Conservation (phyloP, 2,329 filamentous ascomycete genomes). For the Penicillium sp. region DNA sequence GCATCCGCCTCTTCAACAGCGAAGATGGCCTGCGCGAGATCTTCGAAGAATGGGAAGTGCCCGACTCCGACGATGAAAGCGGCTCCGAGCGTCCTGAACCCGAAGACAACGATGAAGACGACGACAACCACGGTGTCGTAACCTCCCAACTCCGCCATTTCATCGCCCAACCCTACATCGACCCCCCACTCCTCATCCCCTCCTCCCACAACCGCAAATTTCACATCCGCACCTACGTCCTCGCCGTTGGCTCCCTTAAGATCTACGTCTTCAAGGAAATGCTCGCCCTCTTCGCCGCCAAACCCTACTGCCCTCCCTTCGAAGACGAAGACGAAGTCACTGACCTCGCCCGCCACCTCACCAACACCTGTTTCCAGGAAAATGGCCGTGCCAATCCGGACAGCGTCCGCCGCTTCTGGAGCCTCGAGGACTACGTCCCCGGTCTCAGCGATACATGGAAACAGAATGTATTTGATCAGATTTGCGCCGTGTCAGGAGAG, state of each 20-base stretch:
- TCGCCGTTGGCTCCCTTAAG: slow-evolving; percentile 66
- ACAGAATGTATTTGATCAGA: slow-evolving; percentile 59
- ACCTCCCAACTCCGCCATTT: slow-evolving; percentile 92
- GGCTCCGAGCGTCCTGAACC: slow-evolving; percentile 37
- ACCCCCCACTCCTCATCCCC: slow-evolving; percentile 68
- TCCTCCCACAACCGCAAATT: slow-evolving; percentile 67
- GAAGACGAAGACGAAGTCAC: slow-evolving; percentile 35
- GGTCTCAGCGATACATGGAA: slow-evolving; percentile 41
- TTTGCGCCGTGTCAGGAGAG: slow-evolving; percentile 64
- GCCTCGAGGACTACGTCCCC: slow-evolving; percentile 43
- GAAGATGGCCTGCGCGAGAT: slow-evolving; percentile 76
- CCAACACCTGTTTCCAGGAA: slow-evolving; percentile 86
- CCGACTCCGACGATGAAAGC: slow-evolving; percentile 47
- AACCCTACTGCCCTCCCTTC: slow-evolving; percentile 58
- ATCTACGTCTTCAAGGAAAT: slow-evolving; percentile 83
- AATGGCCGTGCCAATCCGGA: slow-evolving; percentile 46
- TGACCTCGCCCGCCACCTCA: slow-evolving; percentile 69
- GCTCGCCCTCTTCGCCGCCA: slow-evolving; percentile 83
- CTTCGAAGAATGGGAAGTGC: slow-evolving; percentile 84
- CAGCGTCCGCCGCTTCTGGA: slow-evolving; percentile 67
- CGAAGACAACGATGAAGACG: slow-evolving; percentile 24
- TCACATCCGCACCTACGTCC: slow-evolving; percentile 85
- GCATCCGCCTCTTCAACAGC: slow-evolving; percentile 78
- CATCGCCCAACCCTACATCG: slow-evolving; percentile 87
- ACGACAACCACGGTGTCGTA: slow-evolving; percentile 50